Conservation (phyloP, 768 basidiomycete species). For the Porpolomopsis calyptriformis region DNA sequence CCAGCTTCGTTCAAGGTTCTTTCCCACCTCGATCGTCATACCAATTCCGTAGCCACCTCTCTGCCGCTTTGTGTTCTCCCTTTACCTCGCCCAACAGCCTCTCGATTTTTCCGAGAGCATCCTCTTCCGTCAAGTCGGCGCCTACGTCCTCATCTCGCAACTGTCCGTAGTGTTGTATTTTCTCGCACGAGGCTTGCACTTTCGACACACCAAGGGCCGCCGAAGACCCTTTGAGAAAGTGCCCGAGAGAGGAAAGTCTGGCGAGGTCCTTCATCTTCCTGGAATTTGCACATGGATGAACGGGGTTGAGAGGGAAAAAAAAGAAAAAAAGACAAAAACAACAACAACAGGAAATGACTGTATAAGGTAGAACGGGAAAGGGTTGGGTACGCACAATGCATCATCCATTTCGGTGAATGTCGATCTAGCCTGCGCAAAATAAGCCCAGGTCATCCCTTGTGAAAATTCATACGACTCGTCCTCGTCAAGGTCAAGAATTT, state of each 20-base stretch:
- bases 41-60: constrained; percentile 50
- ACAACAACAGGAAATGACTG: no score
- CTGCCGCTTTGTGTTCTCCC: constrained; percentile 58
- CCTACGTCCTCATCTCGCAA: constrained; percentile 45
- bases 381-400: constrained; percentile 64
- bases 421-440: constrained; percentile 65
- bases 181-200: constrained; percentile 80
- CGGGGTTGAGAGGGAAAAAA: constrained; percentile 3
- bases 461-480: constrained; percentile 72
- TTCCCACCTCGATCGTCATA: constrained; percentile 7
- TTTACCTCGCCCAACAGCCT: constrained; percentile 48
- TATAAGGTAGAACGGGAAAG: no score
- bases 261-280: constrained; percentile 51
- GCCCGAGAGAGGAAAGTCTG: constrained; percentile 66
- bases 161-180: constrained; percentile 82
- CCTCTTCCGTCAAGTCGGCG: constrained; percentile 31
- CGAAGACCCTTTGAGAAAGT: constrained; percentile 96
- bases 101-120: constrained; percentile 49
- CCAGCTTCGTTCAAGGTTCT: no score
- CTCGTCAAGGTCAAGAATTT: constrained; percentile 89
- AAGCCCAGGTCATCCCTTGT: constrained; percentile 64
- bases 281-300: constrained; percentile 4
- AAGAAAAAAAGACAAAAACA: constrained; percentile 5
- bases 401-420: constrained; percentile 75
- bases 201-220: constrained; percentile 79